phyloP scores from a whole-genome alignment of 441 rosid genomes.

The Eutrema salsugineum region DNA sequence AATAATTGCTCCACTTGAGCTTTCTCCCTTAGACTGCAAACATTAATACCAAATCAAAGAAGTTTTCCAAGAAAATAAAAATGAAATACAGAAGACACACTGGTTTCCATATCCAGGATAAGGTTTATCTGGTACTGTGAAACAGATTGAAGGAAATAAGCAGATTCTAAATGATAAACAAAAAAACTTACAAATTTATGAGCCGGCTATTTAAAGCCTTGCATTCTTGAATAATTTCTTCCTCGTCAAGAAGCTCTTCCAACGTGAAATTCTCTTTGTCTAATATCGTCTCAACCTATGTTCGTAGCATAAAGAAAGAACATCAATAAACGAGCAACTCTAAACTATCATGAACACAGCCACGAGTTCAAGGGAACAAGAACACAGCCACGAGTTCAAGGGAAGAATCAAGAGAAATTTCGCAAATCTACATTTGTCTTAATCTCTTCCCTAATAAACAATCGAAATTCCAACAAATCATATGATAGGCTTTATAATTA shows the following conservation, averaged over 20 bases:
- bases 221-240: constrained; percentile 99
- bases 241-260: constrained; percentile 98
- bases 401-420: neutral
- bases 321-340: constrained; percentile 3
- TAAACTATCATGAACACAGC: neutral
- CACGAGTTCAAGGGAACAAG: neutral
- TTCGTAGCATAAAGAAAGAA: constrained; percentile 2
- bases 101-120: neutral
- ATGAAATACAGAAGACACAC: neutral
- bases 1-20: constrained; percentile 87
- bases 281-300: constrained; percentile 81
- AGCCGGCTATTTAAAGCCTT: constrained; percentile 93
- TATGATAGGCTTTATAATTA: neutral
- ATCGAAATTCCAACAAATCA: neutral
- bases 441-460: neutral
- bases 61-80: neutral
- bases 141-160: neutral
- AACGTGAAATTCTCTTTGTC: constrained; percentile 89
- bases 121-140: neutral
- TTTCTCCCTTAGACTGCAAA: constrained; percentile 75
- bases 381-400: neutral
- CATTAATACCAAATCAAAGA: constrained; percentile 7
- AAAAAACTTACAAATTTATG: constrained; percentile 67
- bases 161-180: neutral
- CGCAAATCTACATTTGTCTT: neutral